A percentile compares a stretch with the other conserved stretches of the same genome.
These are phyloP conservation scores for Globisporangium uncinulatum DNA, from an alignment of 352 stramenopile genomes.

Conservation along the genomic window DNA sequence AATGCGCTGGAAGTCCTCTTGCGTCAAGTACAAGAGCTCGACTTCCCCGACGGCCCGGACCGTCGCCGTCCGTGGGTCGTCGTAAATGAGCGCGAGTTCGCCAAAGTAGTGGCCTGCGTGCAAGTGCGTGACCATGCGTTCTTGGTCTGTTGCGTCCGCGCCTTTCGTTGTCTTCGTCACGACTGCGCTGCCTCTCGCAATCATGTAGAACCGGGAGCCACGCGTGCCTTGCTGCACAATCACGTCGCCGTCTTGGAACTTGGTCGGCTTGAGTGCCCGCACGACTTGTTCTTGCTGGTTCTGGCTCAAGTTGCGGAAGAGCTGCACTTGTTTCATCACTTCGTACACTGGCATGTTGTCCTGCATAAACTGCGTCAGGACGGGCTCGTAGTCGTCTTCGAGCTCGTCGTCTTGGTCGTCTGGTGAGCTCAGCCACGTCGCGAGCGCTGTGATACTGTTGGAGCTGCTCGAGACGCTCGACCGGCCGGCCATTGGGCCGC, in stretches of 20 bases:
- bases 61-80: slow-evolving; percentile 83
- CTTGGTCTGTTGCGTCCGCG: slow-evolving; percentile 36
- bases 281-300: slow-evolving; percentile 87
- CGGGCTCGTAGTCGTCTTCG: slow-evolving; percentile 56
- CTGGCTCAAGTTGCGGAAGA: slow-evolving; percentile 84
- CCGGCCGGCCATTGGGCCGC: slow-evolving; percentile 15
- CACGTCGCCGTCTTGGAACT: slow-evolving; percentile 77
- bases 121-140: slow-evolving; percentile 85
- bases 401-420: slow-evolving; percentile 63
- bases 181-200: slow-evolving; percentile 82
- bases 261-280: slow-evolving; percentile 74
- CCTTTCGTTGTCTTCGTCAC: slow-evolving; percentile 67
- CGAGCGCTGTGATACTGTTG: slow-evolving; percentile 53
- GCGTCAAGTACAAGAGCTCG: slow-evolving; percentile 79
- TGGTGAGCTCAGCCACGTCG: slow-evolving; percentile 60
- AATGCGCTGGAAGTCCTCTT: slow-evolving; percentile 86
- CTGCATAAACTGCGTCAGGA: slow-evolving; percentile 64
- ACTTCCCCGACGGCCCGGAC: slow-evolving; percentile 73
- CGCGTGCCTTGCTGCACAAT: slow-evolving; percentile 85
- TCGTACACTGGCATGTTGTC: slow-evolving; percentile 87
- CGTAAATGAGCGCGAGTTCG: slow-evolving; percentile 89
- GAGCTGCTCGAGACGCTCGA: slow-evolving; percentile 45
- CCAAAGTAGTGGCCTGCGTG: slow-evolving; percentile 92
- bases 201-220: slow-evolving; percentile 88
- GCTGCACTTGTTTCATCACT: slow-evolving; percentile 84